Evolutionary conservation across 352 stramenopile species (phyloP), one percentile per base, ranked within the genome.

Genomic region (Phytophthora capsici): DNA sequence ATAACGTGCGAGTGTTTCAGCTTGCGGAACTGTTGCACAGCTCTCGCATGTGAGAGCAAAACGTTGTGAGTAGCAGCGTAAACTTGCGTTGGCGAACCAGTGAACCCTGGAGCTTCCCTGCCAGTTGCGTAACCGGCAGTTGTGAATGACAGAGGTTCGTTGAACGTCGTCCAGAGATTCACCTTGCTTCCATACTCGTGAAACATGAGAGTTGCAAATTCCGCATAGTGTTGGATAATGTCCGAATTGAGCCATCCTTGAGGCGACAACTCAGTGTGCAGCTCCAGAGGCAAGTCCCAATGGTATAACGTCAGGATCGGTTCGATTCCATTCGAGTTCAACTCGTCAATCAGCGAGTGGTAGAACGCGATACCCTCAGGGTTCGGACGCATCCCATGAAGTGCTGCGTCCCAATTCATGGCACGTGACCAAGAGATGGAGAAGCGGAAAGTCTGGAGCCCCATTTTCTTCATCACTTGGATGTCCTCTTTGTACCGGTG

Each of bases 101-200:
- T 77, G 43, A 75, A 61, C 7, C 76, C 76, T 1, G 76, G 76
- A 1, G 76, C 76, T 25, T 68, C 69, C 14, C 48, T 47, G 34
- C 93, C 93, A 23, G 76, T 81, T 47, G 85, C 83, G 32, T 89
- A 84, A 23, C 77, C 77, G 4, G 66, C 40, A 0, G 68, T 57
- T 7, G 63, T 50, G 9, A 96, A 88, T 12, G 77, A 94, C 77
- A 83, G 94, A 6, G 91, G 78, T 74, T 99, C 96, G 64, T 99
- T 99, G 55, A 99, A 88, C 5, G 95, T 98, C 23, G 96, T 89
- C 95, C 95, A 99, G 54, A 82, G 77, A 59, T 97, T 91, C 14
- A 98, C 88, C 36, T 95, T 86, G 54, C 90, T 70, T 16, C 95
- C 95, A 73, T 98, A 98, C 38, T 82, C 80, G 53, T 98, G 95